Percentiles rank a stretch among this genome's conserved stretches.
Conservation (phyloP, 371 early-diverging fungal genomes). For the Zopfochytrium polystomum region DNA sequence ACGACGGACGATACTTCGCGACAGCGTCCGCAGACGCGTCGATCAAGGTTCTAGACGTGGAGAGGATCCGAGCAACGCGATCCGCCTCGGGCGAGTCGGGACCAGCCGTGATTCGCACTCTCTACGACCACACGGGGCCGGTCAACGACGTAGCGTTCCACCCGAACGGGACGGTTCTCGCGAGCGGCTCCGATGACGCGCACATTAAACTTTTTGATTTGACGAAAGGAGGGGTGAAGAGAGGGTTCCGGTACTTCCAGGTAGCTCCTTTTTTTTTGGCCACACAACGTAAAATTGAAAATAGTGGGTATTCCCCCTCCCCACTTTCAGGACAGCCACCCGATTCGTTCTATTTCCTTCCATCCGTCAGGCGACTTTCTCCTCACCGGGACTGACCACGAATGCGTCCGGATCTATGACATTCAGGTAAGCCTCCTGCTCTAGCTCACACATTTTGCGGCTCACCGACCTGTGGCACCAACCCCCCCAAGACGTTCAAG, state of each 20-base stretch:
- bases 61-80: slow-evolving; percentile 40
- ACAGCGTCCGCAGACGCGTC: slow-evolving; percentile 89
- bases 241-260: slow-evolving; percentile 83
- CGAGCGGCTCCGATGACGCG: slow-evolving; percentile 81
- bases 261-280: too few relatives aligned
- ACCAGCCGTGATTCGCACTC: slow-evolving; percentile 74
- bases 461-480: too few relatives aligned
- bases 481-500: slow-evolving; percentile 67
- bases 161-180: slow-evolving; percentile 86
- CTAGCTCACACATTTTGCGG: too few relatives aligned
- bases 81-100: slow-evolving; percentile 42
- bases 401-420: slow-evolving; percentile 78
- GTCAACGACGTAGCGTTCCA: slow-evolving; percentile 89
- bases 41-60: slow-evolving; percentile 83
- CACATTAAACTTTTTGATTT: slow-evolving; percentile 87
- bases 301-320: too few relatives aligned
- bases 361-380: slow-evolving; percentile 85
- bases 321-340: too few relatives aligned
- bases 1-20: slow-evolving; percentile 73
- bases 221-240: slow-evolving; percentile 70
- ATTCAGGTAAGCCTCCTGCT: too few relatives aligned
- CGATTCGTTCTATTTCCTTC: slow-evolving; percentile 72
- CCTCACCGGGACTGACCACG: slow-evolving; percentile 70
- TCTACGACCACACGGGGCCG: slow-evolving; percentile 79
- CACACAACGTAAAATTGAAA: too few relatives aligned